Conservation (phyloP, 2,329 filamentous ascomycete genomes). For the Penicillium sp. region DNA sequence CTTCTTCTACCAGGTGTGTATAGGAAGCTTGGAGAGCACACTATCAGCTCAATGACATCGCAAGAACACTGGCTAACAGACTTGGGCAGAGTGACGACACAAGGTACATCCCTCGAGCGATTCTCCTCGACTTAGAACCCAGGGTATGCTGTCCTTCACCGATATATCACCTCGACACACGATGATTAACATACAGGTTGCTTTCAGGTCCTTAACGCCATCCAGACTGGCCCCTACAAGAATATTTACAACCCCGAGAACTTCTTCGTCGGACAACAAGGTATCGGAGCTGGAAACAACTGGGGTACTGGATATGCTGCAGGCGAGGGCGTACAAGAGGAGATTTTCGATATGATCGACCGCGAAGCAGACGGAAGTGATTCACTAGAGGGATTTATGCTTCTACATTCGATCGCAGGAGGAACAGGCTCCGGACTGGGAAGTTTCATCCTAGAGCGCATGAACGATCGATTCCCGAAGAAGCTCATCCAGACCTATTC, state of each 20-base stretch:
- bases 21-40: background rate
- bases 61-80: conserved; percentile 5
- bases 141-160: conserved; percentile 54
- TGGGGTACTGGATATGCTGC: conserved; percentile 97
- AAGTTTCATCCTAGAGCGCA: conserved; percentile 87
- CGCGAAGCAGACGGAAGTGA: conserved; percentile 97
- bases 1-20: conserved; percentile 80
- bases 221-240: conserved; percentile 89
- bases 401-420: conserved; percentile 95
- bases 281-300: conserved; percentile 92
- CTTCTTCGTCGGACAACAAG: conserved; percentile 94
- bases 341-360: conserved; percentile 99
- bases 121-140: conserved; percentile 91
- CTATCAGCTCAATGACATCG: rapidly evolving
- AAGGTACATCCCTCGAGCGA: conserved; percentile 93
- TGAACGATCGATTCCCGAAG: conserved; percentile 97
- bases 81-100: conserved; percentile 84
- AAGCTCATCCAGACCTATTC: conserved; percentile 99
- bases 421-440: conserved; percentile 95
- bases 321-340: conserved; percentile 87
- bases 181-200: conserved; percentile 9
- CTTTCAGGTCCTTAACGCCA: conserved; percentile 76
- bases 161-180: background rate
- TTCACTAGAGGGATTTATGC: conserved; percentile 98
- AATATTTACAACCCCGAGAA: conserved; percentile 99